phyloP scores from a whole-genome alignment of 1,284 basidiomycete genomes.

The Tilletiopsis washingtonensis region DNA sequence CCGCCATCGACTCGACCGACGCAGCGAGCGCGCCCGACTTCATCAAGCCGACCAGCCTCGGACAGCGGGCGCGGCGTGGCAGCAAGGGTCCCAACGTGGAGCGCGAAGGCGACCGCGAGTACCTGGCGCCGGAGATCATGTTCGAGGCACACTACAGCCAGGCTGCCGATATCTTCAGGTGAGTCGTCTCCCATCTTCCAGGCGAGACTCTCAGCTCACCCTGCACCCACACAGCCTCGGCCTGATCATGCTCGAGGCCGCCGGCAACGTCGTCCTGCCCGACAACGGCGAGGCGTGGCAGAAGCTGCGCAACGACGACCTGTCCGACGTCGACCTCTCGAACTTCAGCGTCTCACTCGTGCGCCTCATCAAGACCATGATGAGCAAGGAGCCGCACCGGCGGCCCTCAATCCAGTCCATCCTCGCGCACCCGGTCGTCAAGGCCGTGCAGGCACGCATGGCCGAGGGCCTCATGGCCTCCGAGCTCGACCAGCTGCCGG shows the following conservation, averaged over 20 bases:
- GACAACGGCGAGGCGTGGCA: constrained; percentile 96
- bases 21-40: not conserved
- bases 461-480: constrained; percentile 22
- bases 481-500: constrained; percentile 44
- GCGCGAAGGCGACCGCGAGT: constrained; percentile 96
- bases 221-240: constrained; percentile 61
- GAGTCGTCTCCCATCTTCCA: constrained; percentile 44
- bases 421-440: constrained; percentile 22
- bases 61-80: not conserved
- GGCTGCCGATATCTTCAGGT: constrained; percentile 95
- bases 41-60: not conserved
- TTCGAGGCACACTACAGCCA: constrained; percentile 75
- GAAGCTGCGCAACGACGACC: constrained; percentile 81
- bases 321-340: constrained; percentile 70
- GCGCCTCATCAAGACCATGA: constrained; percentile 27
- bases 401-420: constrained; percentile 34
- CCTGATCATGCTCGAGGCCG: constrained; percentile 88
- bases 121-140: constrained; percentile 95
- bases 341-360: constrained; percentile 51
- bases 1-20: constrained; percentile 17
- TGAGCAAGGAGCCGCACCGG: constrained; percentile 23
- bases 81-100: constrained; percentile 21
- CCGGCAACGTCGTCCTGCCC: constrained; percentile 90
- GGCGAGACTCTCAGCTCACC: not conserved
- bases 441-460: constrained; percentile 28